Evolutionary conservation across 768 basidiomycete genomes (phyloP).

Genomic region (Termitomyces eurrhizus): DNA sequence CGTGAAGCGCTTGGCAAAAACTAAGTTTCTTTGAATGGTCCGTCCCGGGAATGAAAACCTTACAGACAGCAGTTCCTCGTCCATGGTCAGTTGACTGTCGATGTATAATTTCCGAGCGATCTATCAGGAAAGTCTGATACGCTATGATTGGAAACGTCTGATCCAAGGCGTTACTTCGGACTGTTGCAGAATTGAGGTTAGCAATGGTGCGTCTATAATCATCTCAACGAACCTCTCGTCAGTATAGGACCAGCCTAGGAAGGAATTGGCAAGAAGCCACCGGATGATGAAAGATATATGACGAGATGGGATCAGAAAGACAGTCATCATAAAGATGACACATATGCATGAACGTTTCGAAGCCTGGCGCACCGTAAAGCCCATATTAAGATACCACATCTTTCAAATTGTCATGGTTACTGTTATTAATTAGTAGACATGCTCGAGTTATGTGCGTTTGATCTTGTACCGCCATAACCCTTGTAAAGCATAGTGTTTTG

Average conservation of each 20-base stretch:
- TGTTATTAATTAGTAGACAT: not conserved
- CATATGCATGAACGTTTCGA: no score
- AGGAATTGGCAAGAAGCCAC: constrained; percentile 14
- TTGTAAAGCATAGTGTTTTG: not conserved
- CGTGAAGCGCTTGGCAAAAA: constrained; percentile 2
- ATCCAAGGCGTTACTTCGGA: constrained; percentile 11
- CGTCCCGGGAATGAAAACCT: constrained; percentile 24
- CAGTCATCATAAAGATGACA: no score
- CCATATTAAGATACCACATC: not conserved
- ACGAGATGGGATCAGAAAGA: constrained; percentile 22
- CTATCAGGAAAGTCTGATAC: constrained; percentile 23
- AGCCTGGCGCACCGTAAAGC: not conserved
- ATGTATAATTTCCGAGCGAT: constrained; percentile 25
- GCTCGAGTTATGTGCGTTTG: not conserved
- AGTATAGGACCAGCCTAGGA: constrained; percentile 24
- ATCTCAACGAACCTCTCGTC: constrained; percentile 19
- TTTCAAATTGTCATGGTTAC: not conserved
- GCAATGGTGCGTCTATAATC: constrained; percentile 18
- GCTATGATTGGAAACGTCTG: constrained; percentile 15
- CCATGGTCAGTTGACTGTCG: constrained; percentile 6
- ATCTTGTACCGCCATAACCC: not conserved
- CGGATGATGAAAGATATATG: constrained; percentile 21
- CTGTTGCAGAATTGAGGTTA: constrained; percentile 12
- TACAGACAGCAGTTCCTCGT: constrained; percentile 17
- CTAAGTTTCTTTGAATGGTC: constrained; percentile 21